Percentiles rank a stretch among this genome's conserved stretches.
Conservation (phyloP, 2,329 filamentous ascomycete genomes). For the Catunica adiposa region DNA sequence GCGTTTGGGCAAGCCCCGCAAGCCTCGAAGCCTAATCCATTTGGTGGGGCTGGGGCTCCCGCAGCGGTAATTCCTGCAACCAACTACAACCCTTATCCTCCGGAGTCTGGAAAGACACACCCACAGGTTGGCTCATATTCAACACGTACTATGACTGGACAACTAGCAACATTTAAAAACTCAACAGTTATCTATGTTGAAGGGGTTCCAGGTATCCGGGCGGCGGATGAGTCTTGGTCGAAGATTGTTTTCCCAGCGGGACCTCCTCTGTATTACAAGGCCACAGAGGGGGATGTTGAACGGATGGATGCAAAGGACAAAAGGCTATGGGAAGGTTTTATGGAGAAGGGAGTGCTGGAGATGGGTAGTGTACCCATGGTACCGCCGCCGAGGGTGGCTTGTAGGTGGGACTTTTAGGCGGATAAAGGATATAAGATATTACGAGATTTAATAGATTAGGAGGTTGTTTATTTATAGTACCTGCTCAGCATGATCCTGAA, state of each 20-base stretch:
- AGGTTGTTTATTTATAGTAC: too few relatives aligned
- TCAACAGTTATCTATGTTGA: slow-evolving; percentile 43
- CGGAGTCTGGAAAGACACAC: slow-evolving; percentile 28
- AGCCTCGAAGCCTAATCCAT: slow-evolving; percentile 8
- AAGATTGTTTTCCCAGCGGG: slow-evolving; percentile 62
- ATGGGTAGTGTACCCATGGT: slow-evolving; percentile 58
- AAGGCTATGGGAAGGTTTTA: slow-evolving; percentile 47
- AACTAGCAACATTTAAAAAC: slow-evolving; percentile 44
- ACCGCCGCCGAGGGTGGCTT: slow-evolving; percentile 64
- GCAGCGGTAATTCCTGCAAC: slow-evolving; percentile 13
- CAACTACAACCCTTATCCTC: slow-evolving; percentile 26
- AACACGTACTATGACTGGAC: slow-evolving; percentile 25
- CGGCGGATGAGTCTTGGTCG: slow-evolving; percentile 37
- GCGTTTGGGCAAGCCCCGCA: slow-evolving; percentile 10
- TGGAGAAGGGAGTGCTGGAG: slow-evolving; percentile 49
- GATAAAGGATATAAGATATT: not conserved
- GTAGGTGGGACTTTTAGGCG: slow-evolving; percentile 52
- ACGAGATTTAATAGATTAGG: not conserved
- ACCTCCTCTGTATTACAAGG: slow-evolving; percentile 43
- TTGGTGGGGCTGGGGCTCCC: not conserved
- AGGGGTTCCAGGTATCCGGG: slow-evolving; percentile 31
- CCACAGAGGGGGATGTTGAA: slow-evolving; percentile 43
- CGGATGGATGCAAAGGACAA: slow-evolving; percentile 43
- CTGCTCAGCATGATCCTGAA: too few relatives aligned
- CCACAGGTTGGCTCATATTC: slow-evolving; percentile 29